Conservation (phyloP, 1,284 basidiomycete genomes). For the Moniliophthora roreri region DNA sequence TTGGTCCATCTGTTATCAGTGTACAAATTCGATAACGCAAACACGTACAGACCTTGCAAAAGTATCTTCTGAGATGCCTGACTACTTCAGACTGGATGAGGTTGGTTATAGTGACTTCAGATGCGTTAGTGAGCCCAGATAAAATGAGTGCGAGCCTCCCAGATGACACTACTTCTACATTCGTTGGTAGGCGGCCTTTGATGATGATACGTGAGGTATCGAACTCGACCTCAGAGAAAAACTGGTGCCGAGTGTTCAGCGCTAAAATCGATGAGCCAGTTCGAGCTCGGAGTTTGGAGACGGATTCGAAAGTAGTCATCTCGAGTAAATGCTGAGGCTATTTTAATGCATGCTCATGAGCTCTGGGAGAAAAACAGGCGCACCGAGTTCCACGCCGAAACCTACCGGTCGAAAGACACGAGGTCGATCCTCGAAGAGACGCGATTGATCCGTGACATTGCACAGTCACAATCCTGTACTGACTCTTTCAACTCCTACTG, state of each 20-base stretch:
- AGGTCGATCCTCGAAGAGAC: not conserved
- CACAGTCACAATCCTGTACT: too few relatives aligned
- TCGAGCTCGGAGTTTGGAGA: conserved; percentile 11
- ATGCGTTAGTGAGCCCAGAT: conserved; percentile 50
- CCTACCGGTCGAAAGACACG: too few relatives aligned
- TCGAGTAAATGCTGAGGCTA: not conserved
- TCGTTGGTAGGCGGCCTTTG: conserved; percentile 40
- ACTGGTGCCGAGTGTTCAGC: conserved; percentile 35
- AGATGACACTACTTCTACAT: conserved; percentile 50
- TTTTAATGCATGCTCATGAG: too few relatives aligned
- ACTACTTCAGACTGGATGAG: conserved; percentile 51
- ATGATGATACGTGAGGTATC: conserved; percentile 28
- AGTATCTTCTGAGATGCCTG: conserved; percentile 46
- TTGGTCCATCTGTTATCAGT: conserved; percentile 1
- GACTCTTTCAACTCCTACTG: too few relatives aligned
- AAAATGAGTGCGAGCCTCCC: conserved; percentile 54
- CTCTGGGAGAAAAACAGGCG: too few relatives aligned
- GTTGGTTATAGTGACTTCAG: conserved; percentile 33
- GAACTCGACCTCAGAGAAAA: conserved; percentile 39
- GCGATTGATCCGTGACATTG: too few relatives aligned
- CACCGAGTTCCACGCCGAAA: too few relatives aligned
- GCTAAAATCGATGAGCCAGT: conserved; percentile 28
- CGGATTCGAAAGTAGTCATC: conserved; percentile 13
- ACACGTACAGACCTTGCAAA: conserved; percentile 44
- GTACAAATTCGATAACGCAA: conserved; percentile 5